Base-by-base conservation (phyloP, 768 basidiomycete species). In the Chlorophyllum brunneum region DNA sequence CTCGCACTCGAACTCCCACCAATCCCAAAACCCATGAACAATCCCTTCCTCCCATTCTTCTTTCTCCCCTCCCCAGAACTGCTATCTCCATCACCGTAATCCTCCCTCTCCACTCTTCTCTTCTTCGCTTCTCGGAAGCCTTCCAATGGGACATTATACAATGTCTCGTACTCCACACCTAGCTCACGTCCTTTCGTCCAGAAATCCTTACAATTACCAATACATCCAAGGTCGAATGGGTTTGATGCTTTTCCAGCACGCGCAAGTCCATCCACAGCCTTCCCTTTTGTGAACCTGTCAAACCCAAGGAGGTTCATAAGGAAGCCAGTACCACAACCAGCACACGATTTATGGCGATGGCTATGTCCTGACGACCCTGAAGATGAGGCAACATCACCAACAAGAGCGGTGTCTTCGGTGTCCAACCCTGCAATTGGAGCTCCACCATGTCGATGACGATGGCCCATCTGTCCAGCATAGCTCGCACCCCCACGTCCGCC, bases 231-330 rank as follows among this genome's bases (percentile, higher is more conserved):
- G 68, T 97, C 92, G 66, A 98, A 99, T 34, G 95, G 97, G 69
- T 98, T 98, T 47, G 81, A 77, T 31, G 88, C 86, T 51, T 80
- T 84, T 5, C 82, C 74, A 1, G 90, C 86, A 22, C 84, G 75
- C 42, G 85, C 81, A 50, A 98, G 83, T 20, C 95, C 94, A 59
- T 90, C 84, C 6, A 88, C 87, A 0, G 93, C 94, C 57, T 85
- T 86, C 20, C 93, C 93, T 48, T 86, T 86, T 33, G 95, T 97
- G 70, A 98, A 98, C 45, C 93, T 74, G 70, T 99, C 97, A 42
- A 99, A 78, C 0, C 97, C 97, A 27, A 97, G 82, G 3, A 98
- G 74, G 67, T 89, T 87, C 78, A 98, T 84, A 38, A 98, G 65
- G 79, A 95, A 93, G 4, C 78, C 77, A 61, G 80, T 70, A 38